Evolutionary conservation across 176 grass and related monocot genomes (phyloP), one percentile per base, ranked within the genome.

Genomic region (Eleusine indica): DNA sequence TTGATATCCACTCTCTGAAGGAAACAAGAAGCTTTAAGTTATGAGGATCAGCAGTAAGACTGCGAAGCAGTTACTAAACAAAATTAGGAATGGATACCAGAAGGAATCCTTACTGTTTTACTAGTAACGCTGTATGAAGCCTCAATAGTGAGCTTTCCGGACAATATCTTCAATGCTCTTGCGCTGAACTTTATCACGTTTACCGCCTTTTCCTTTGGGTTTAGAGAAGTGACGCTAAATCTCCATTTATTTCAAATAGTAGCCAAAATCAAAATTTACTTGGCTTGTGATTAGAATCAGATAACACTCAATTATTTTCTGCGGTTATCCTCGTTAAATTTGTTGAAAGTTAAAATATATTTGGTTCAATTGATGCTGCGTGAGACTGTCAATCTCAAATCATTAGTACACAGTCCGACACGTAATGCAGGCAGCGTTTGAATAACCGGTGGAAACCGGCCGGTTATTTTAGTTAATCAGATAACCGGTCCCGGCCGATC

Each of bases 1-100:
- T 90, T 93, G 87, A 98, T 95, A 84, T 88, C 85, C 61, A 98
- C 95, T 82, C 92, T 98, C 95, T 98, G 87, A 73, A 25, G 25
- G 25, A 25, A 87, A 87, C 62, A 84, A 79, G 43, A 83, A 41
- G 84, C 25, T 63, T 21, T 58, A 56, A 29, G 35, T 35, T 66
- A 21, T 76, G 38, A 88, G 85, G n/a, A 32, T 28, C 21, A 42
- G 58, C 42, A 70, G 9, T 32, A 43, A 70, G 57, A 54, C 42
- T 51, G 18, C 11, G 16, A 39, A 61, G 67, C 30, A 66, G 4
- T 42, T 61, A n/a, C 13, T 70, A 37, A 43, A 4, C 5, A 66
- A 43, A 40, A 79, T 44, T 7, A 65, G 6, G 66, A 82, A 39
- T 70, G 12, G 69, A 7, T 0, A 69, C 4, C 3, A 56, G 67